Evolutionary conservation across 2,329 filamentous ascomycete species (phyloP).

Genomic region (Fonsecaea pedrosoi): DNA sequence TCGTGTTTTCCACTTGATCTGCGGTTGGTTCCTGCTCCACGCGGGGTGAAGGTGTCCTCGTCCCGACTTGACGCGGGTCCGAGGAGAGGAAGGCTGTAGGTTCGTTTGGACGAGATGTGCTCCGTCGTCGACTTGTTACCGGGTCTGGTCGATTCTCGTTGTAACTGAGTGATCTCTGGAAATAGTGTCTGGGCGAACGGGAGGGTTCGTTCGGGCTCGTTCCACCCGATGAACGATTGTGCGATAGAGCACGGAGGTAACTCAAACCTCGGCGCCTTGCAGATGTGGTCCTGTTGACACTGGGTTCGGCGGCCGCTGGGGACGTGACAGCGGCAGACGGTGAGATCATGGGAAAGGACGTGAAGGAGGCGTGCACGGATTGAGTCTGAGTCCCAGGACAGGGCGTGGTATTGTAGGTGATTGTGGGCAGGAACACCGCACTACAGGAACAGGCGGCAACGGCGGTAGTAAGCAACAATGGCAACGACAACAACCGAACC

Average conservation of each 20-base stretch:
- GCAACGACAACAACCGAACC: background rate
- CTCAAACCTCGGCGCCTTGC: conserved; percentile 37
- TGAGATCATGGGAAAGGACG: conserved; percentile 39
- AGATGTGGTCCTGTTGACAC: conserved; percentile 34
- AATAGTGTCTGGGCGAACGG: conserved; percentile 39
- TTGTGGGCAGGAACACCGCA: conserved; percentile 8
- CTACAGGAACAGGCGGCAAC: conserved; percentile 14
- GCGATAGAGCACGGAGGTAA: conserved; percentile 40
- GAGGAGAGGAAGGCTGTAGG: conserved; percentile 29
- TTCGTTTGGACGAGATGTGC: conserved; percentile 37
- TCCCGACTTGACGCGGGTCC: conserved; percentile 20
- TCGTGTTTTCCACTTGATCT: conserved; percentile 13
- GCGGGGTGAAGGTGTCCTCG: conserved; percentile 14
- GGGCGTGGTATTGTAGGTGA: background rate
- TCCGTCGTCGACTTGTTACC: conserved; percentile 31
- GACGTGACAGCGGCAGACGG: conserved; percentile 35
- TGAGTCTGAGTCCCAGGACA: background rate
- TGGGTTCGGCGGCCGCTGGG: conserved; percentile 32
- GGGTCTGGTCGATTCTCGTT: conserved; percentile 31
- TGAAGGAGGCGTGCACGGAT: conserved; percentile 7
- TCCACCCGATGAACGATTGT: conserved; percentile 34
- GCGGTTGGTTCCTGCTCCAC: conserved; percentile 5
- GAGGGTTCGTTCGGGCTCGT: conserved; percentile 35
- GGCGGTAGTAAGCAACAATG: conserved; percentile 7
- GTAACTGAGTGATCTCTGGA: conserved; percentile 38